Evolutionary conservation across 768 basidiomycete genomes (phyloP).

Genomic region (Kwoniella botswanensis): DNA sequence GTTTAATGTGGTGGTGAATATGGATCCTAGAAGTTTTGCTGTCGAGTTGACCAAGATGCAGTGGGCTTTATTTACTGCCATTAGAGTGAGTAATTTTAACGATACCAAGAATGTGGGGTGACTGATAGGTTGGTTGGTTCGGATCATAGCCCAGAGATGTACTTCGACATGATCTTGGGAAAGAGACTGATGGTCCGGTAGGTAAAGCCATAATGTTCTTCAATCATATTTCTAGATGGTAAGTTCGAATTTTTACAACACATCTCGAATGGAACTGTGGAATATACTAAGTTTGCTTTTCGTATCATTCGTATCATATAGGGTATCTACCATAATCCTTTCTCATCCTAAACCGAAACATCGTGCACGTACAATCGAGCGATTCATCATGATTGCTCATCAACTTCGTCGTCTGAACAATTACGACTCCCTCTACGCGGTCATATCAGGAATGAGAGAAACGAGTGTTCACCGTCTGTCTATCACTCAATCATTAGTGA

Average conservation of each 20-base stretch:
- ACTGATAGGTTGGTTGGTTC: conserved; percentile 11
- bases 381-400: conserved; percentile 81
- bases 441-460: conserved; percentile 90
- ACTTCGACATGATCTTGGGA: conserved; percentile 75
- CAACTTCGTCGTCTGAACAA: conserved; percentile 83
- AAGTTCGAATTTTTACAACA: conserved; percentile 42
- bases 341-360: conserved; percentile 78
- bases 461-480: conserved; percentile 75
- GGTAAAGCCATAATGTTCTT: conserved; percentile 74
- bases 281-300: neutral
- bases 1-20: conserved; percentile 7
- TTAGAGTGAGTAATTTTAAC: conserved; percentile 66
- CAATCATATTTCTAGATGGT: conserved; percentile 86
- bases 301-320: conserved; percentile 54
- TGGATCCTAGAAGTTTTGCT: conserved; percentile 66
- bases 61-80: conserved; percentile 71
- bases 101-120: neutral
- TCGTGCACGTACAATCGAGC: conserved; percentile 82
- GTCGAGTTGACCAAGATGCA: conserved; percentile 82
- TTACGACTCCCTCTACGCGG: conserved; percentile 87
- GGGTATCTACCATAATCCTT: conserved; percentile 89
- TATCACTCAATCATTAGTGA: conserved; percentile 74
- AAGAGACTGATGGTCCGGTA: conserved; percentile 71
- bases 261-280: conserved; percentile 22
- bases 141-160: conserved; percentile 77